Percentiles rank a stretch among this genome's conserved stretches.
Evolutionary conservation across 345 rosid species (phyloP).

Genomic region (Aegle marmelos): DNA sequence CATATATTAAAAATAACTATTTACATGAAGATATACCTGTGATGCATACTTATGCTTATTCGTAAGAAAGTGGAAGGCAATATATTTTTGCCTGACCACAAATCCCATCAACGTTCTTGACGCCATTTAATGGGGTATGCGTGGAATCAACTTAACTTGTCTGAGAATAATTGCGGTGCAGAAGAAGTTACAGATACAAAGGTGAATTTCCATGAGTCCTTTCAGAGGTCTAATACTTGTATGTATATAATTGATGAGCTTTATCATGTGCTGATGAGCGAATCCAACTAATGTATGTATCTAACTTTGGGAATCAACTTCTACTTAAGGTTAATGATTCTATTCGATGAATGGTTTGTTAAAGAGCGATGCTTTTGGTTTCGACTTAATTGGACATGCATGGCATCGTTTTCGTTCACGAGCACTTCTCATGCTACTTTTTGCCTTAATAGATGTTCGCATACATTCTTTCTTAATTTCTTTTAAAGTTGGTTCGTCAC

Average conservation of each 20-base stretch:
- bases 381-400: background rate
- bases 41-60: background rate
- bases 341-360: background rate
- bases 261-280: background rate
- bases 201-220: background rate
- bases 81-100: background rate
- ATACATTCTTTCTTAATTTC: constrained; percentile 3
- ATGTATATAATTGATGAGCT: background rate
- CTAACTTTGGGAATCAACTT: too few species aligned
- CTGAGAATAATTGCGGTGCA: background rate
- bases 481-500: background rate
- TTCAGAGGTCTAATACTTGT: too few species aligned
- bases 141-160: background rate
- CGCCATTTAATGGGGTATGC: background rate
- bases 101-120: background rate
- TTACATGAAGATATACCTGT: background rate
- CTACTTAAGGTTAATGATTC: constrained; percentile 1
- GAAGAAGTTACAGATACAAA: background rate
- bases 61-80: background rate
- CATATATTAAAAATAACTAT: background rate
- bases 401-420: constrained; percentile 19
- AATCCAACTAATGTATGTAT: background rate
- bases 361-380: constrained; percentile 16
- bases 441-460: constrained; percentile 9
- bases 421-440: constrained; percentile 12